Evolutionary conservation across 2,329 filamentous ascomycete genomes (phyloP).

Genomic region (Fulvia fulva): DNA sequence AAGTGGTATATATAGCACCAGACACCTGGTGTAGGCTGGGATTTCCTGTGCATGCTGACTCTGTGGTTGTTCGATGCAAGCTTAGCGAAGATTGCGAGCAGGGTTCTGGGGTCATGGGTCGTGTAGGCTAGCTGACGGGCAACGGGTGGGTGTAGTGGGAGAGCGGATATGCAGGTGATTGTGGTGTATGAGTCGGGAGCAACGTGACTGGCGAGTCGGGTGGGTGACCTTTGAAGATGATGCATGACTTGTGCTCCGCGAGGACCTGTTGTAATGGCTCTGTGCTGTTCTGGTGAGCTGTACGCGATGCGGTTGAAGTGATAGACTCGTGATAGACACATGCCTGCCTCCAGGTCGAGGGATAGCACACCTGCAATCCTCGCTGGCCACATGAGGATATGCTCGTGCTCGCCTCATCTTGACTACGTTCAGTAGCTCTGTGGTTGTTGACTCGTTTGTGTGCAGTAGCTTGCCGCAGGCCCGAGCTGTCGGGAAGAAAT

Average conservation of each 20-base stretch:
- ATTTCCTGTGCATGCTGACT: neutral
- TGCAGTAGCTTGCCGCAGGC: neutral
- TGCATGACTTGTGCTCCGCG: neutral
- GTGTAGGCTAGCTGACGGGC: neutral
- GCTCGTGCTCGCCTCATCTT: neutral
- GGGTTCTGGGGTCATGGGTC: neutral
- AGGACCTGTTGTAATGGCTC: neutral
- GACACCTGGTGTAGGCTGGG: neutral
- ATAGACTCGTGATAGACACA: neutral
- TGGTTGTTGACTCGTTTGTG: neutral
- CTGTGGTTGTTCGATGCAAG: conserved; percentile 66
- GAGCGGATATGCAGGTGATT: too few species aligned
- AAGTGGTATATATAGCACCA: too few species aligned
- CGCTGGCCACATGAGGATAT: neutral
- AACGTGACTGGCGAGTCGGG: neutral
- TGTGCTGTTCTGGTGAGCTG: neutral
- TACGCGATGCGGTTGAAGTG: neutral
- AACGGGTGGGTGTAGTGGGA: too few species aligned
- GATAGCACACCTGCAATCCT: neutral
- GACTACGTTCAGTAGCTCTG: neutral
- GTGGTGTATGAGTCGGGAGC: too few species aligned
- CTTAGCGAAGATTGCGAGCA: conserved; percentile 52
- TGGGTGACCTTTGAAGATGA: neutral
- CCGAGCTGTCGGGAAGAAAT: neutral
- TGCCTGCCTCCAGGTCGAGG: neutral